Evolutionary conservation across 108 stramenopile species (phyloP), one percentile per base, ranked within the genome.

Genomic region (Chaetoceros tenuissimus): DNA sequence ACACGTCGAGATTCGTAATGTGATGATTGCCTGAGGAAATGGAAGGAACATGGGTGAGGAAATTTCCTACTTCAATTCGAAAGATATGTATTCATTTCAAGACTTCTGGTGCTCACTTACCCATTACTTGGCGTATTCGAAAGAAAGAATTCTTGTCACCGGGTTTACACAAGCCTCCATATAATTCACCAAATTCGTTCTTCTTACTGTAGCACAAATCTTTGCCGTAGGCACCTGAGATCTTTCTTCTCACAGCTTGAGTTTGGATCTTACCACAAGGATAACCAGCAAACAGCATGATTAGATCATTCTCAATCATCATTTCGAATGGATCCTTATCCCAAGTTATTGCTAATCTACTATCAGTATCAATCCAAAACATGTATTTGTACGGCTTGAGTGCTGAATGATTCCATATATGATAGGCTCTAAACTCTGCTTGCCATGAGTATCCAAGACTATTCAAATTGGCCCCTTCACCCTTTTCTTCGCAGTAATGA

Each of bases 1-100:
- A 57, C 61, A 24, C 19, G 28, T 43, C 61, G 62, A 23, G 62
- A 69, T 62, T 28, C 62, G 30, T 62, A 62, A 79, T 60, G 49
- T 79, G 73, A 47, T 68, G 64, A 31, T 69, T 71, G 16, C 77
- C 77, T 53, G 74, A n/a, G n/a, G n/a, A n/a, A n/a, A n/a, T n/a
- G n/a, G n/a, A n/a, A n/a, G n/a, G n/a, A n/a, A n/a, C n/a, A n/a
- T n/a, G n/a, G n/a, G n/a, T n/a, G n/a, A n/a, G n/a, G n/a, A n/a
- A n/a, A n/a, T n/a, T n/a, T n/a, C n/a, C n/a, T n/a, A n/a, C n/a
- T n/a, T n/a, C n/a, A n/a, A n/a, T n/a, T n/a, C n/a, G n/a, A n/a
- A n/a, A n/a, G n/a, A n/a, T n/a, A n/a, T n/a, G n/a, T n/a, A n/a
- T n/a, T n/a, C n/a, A n/a, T n/a, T n/a, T n/a, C n/a, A n/a, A n/a